Conservation (phyloP, 192 early-diverging fungal genomes). For the Gigaspora rosea region DNA sequence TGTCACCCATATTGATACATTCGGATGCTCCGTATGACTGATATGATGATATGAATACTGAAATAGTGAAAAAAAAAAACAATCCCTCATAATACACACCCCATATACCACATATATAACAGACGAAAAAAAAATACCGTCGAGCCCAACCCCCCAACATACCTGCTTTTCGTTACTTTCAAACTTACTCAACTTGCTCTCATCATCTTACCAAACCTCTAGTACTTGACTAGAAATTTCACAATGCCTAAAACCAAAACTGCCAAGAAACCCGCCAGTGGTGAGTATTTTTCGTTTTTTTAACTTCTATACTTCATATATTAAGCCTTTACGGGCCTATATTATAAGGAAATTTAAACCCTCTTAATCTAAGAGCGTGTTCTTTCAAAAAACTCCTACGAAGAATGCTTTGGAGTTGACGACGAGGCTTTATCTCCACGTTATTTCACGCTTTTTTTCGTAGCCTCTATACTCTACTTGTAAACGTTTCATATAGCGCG, state of each 20-base stretch:
- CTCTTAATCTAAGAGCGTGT: constrained; percentile 34
- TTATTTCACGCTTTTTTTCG: constrained; percentile 32
- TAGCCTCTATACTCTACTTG: constrained; percentile 7
- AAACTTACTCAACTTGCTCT: constrained; percentile 13
- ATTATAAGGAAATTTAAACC: constrained; percentile 24
- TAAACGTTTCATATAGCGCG: constrained; percentile 23
- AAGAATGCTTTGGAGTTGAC: constrained; percentile 6
- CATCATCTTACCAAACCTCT: constrained; percentile 28
- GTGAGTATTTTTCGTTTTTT: constrained; percentile 25
- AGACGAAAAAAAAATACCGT: constrained; percentile 16
- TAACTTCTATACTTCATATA: background rate
- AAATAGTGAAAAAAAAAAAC: constrained; percentile 4
- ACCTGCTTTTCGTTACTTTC: constrained; percentile 25
- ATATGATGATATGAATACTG: background rate
- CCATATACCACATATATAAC: constrained; percentile 24
- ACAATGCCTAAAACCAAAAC: constrained; percentile 57
- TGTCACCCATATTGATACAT: background rate
- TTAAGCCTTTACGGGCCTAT: background rate
- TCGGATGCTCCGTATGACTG: background rate
- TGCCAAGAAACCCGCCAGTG: constrained; percentile 45
- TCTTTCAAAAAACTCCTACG: background rate
- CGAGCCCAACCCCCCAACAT: constrained; percentile 17
- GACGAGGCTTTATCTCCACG: constrained; percentile 7
- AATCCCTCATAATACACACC: constrained; percentile 14
- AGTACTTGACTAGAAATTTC: constrained; percentile 22